Conservation (phyloP, 805 yeast species). For the Kodamaea laetipori region DNA sequence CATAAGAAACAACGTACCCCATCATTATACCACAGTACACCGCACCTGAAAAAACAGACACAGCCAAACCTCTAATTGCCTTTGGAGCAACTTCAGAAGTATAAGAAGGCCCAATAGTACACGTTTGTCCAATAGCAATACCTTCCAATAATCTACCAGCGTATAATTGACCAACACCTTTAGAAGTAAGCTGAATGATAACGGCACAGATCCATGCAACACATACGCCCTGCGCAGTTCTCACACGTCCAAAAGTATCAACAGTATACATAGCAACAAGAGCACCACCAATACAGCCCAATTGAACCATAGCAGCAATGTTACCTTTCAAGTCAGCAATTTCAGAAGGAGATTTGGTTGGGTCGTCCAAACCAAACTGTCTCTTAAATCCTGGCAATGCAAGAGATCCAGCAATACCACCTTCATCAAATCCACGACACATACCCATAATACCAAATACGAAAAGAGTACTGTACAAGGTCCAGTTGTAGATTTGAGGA, state of each 20-base stretch:
- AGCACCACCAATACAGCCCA: conserved; percentile 43
- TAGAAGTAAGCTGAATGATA: conserved; percentile 37
- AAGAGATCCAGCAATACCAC: conserved; percentile 43
- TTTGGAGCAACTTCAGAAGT: conserved; percentile 39
- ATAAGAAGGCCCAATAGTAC: conserved; percentile 39
- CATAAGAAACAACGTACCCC: conserved; percentile 53
- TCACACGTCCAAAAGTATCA: conserved; percentile 48
- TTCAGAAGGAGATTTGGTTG: conserved; percentile 20
- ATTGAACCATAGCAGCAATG: conserved; percentile 38
- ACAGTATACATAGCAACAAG: conserved; percentile 33
- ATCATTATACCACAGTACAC: conserved; percentile 45
- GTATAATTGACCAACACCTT: conserved; percentile 28
- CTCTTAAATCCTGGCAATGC: conserved; percentile 31
- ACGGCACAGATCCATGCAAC: conserved; percentile 28
- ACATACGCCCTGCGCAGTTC: conserved; percentile 31
- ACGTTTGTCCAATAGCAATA: conserved; percentile 36
- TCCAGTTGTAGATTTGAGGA: conserved; percentile 48
- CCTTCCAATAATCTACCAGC: conserved; percentile 41
- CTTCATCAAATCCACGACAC: conserved; percentile 43
- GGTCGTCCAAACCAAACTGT: conserved; percentile 33
- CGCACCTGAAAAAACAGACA: conserved; percentile 32
- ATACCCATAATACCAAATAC: conserved; percentile 53
- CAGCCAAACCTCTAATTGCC: conserved; percentile 43
- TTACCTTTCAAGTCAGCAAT: conserved; percentile 26
- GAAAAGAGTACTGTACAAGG: conserved; percentile 45